Evolutionary conservation across 1,284 basidiomycete genomes (phyloP).

Genomic region (Hymenochaete sp.): DNA sequence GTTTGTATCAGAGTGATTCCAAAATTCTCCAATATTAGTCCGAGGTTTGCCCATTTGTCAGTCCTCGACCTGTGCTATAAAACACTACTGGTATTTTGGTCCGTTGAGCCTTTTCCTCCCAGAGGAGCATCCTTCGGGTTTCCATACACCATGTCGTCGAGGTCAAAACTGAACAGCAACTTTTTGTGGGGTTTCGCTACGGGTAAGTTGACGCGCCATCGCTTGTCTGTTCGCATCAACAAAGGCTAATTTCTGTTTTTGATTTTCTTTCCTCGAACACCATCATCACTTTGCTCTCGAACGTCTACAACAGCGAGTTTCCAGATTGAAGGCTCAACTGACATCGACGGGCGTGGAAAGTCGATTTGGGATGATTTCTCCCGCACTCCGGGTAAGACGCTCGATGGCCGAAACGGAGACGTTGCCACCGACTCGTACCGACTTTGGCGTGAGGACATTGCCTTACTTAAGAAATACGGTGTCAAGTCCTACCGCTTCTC

Average conservation of each 20-base stretch:
- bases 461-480: constrained; percentile 50
- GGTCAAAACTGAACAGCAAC: constrained; percentile 35
- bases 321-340: constrained; percentile 61
- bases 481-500: constrained; percentile 63
- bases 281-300: constrained; percentile 16
- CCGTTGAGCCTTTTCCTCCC: background rate
- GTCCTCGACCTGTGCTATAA: constrained; percentile 5
- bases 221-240: constrained; percentile 11
- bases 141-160: constrained; percentile 6
- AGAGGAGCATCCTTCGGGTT: background rate
- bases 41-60: too few species aligned
- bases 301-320: constrained; percentile 38
- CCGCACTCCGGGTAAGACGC: constrained; percentile 53
- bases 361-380: constrained; percentile 74
- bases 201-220: constrained; percentile 31
- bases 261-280: too few species aligned
- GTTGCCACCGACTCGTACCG: constrained; percentile 64
- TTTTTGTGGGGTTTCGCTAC: constrained; percentile 72
- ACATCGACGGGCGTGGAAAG: constrained; percentile 48
- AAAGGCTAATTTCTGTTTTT: too few species aligned
- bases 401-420: constrained; percentile 59
- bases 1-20: background rate
- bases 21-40: constrained; percentile 8
- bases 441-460: constrained; percentile 61
- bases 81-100: constrained; percentile 6